Evolutionary conservation across 176 grass and related monocot genomes (phyloP), one percentile per base, ranked within the genome.

Genomic region (Paspalum notatum): DNA sequence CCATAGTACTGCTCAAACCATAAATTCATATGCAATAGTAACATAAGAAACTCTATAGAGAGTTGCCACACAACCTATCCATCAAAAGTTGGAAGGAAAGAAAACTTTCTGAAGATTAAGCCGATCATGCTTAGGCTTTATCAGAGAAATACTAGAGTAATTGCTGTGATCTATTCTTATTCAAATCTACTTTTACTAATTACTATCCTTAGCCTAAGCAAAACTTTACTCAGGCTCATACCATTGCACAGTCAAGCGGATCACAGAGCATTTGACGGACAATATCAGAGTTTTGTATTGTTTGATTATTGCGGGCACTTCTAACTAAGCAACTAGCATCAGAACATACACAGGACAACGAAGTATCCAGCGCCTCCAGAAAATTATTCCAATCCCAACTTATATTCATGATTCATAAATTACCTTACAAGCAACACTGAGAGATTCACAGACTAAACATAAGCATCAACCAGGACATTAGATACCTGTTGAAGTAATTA

Each of bases 291-390:
- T 41, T 56, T 59, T 14, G 24, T 71, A 58, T 75, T 57, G 12
- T 75, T 75, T 9, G 27, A 53, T 53, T 18, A 37, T 20, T 54
- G 4, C 27, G 22, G 5, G 24, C 21, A 10, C 16, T 13, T 4
- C 25, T 51, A 56, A 84, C 25, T 51, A 56, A 84, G 62, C 17
- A 84, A 79, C 22, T 64, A 72, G 51, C 17, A 58, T 9, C 42
- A 62, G 47, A 80, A 12, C 20, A 61, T 71, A 54, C 8, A 65
- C 48, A 64, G 32, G 3, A 32, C 32, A 2, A 32, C 32, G 25
- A 47, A 45, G 8, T 21, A 40, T n/a, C 32, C 57, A 46, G 25
- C 7, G 1, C 70, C 12, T 58, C 21, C 56, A 24, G n/a, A 24
- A 12, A 58, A 58, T 60, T 43, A 11, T 61, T 51, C 26, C 21